Base-by-base conservation (phyloP, 2,329 filamentous ascomycete species). In the Curvularia sp. region DNA sequence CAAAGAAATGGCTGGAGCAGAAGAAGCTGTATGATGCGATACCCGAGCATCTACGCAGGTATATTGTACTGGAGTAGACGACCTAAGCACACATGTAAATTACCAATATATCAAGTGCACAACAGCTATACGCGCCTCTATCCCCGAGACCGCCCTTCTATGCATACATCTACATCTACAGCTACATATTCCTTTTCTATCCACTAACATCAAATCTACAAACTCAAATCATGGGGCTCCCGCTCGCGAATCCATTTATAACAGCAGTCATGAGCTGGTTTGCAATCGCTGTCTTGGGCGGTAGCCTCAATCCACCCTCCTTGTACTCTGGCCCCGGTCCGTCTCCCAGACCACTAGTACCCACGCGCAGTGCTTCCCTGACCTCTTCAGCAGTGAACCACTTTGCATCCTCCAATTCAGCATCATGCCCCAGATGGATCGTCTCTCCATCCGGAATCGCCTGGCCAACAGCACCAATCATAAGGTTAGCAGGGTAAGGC, bases 321-420 rank as follows among this genome's bases (percentile, higher is more conserved):
- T 87, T 89, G 72, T 93, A 93, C 10, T 84, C 89, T 39, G 84
- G 79, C 0, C 86, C 85, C 1, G 89, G 80, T 1, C 81, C 74
- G 41, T 90, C 89, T 13, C 87, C 90, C 57, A 97, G 72, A 2
- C 84, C 84, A 74, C 87, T 89, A 0, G 87, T 87, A 0, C 91
- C 90, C 8, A 85, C 80, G 55, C 79, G 78, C 73, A 98, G 78
- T 1, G 92, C 94, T 71, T 89, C 86, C 70, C 87, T 82, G 2
- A 97, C 87, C 78, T 97, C 93, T 1, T 92, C 92, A 32, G 96
- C 80, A 0, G 85, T 79, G 70, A 94, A 94, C 95, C 95, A 99
- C 75, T 87, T 89, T 3, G 95, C 95, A 77, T 90, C 86, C 73
- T 97, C 92, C 61, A 99, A 78, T 80, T 99, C 95, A 0, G 92